Conservation (phyloP, 495 filamentous ascomycete genomes). For the Hyphodiscus hymeniophilus region DNA sequence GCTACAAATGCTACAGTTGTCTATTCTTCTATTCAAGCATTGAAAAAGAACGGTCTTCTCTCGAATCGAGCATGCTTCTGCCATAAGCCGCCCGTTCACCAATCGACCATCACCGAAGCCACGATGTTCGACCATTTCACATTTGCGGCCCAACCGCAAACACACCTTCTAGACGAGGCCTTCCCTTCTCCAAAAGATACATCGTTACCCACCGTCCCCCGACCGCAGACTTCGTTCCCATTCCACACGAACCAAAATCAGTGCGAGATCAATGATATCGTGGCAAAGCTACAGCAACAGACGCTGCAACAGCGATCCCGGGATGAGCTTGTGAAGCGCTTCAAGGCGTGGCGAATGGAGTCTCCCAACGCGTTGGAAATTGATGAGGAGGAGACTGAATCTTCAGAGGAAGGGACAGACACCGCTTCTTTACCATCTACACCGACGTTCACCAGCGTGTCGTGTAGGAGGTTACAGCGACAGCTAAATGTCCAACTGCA, state of each 20-base stretch:
- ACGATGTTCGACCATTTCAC: constrained; percentile 21
- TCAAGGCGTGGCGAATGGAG: background rate
- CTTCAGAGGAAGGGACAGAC: background rate
- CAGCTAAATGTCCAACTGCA: constrained; percentile 20
- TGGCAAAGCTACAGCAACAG: constrained; percentile 9
- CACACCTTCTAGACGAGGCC: constrained; percentile 1
- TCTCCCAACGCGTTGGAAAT: background rate
- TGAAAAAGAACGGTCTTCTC: no score
- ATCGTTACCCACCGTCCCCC: constrained; percentile 7
- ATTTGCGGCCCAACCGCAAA: constrained; percentile 13
- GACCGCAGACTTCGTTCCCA: background rate
- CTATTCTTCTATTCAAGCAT: no score
- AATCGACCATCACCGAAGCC: background rate
- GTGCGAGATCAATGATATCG: constrained; percentile 6
- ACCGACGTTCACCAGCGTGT: background rate
- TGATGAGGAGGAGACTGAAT: background rate
- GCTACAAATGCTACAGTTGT: no score
- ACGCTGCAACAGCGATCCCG: constrained; percentile 8
- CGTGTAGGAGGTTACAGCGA: constrained; percentile 16
- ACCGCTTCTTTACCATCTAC: background rate
- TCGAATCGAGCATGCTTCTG: no score
- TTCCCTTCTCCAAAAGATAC: constrained; percentile 12
- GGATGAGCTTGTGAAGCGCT: constrained; percentile 5
- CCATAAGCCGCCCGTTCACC: no score
- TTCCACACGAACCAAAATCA: background rate